Evolutionary conservation across 805 yeast species (phyloP).

Genomic region (Metahyphopichia silvanorum): DNA sequence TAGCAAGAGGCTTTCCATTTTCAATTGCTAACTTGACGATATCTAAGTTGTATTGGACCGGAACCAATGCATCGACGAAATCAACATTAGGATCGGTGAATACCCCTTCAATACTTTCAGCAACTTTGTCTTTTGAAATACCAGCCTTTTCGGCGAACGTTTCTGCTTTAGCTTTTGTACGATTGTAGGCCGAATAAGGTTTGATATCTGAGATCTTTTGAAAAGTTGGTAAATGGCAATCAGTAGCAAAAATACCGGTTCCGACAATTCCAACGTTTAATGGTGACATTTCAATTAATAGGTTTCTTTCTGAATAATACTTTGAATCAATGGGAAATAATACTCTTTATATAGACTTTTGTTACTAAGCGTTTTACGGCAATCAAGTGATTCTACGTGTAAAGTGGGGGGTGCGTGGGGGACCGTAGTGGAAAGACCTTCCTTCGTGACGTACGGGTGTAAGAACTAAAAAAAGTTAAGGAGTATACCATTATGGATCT

Average conservation of each 20-base stretch:
- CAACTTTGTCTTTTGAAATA: constrained; percentile 48
- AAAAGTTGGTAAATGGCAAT: constrained; percentile 75
- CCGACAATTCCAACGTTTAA: constrained; percentile 69
- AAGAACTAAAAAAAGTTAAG: too few relatives aligned
- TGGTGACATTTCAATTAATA: too few relatives aligned
- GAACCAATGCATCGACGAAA: constrained; percentile 79
- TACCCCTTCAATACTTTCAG: constrained; percentile 60
- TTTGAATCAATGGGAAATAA: too few relatives aligned
- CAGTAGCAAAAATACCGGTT: constrained; percentile 86
- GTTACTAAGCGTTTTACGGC: too few relatives aligned
- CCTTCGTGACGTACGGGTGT: too few relatives aligned
- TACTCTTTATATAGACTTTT: too few relatives aligned
- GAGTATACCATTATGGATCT: too few relatives aligned
- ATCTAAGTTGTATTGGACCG: constrained; percentile 76
- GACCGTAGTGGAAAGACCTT: too few relatives aligned
- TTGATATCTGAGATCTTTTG: constrained; percentile 49
- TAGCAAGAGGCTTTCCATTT: constrained; percentile 70
- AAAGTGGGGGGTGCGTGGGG: too few relatives aligned
- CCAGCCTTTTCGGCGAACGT: constrained; percentile 66
- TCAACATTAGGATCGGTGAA: constrained; percentile 67
- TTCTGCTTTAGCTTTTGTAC: constrained; percentile 82
- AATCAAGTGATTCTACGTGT: too few relatives aligned
- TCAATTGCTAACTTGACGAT: constrained; percentile 68
- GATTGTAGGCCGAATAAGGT: constrained; percentile 72
- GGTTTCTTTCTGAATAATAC: too few relatives aligned